phyloP scores from a whole-genome alignment of 805 yeast genomes.

The Cyberlindnera maritima region DNA sequence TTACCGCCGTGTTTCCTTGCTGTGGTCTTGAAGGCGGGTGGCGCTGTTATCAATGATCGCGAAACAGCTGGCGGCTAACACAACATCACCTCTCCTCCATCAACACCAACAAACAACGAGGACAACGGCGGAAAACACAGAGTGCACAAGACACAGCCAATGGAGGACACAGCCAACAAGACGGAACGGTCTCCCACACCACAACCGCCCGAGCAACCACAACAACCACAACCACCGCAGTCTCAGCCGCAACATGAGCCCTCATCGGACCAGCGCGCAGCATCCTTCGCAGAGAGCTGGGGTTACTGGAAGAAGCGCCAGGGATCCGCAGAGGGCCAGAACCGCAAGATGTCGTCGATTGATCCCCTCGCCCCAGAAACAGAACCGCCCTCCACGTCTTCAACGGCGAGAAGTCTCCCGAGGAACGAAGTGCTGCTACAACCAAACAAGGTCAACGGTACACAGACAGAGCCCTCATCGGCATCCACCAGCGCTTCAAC shows the following conservation, averaged over 20 bases:
- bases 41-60: too few relatives aligned
- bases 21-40: not conserved
- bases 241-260: not conserved
- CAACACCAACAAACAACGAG: too few relatives aligned
- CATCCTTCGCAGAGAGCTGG: constrained; percentile 21
- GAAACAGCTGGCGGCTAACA: too few relatives aligned
- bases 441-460: not conserved
- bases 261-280: not conserved
- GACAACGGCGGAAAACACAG: not conserved
- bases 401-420: not conserved
- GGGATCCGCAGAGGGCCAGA: constrained; percentile 22
- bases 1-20: not conserved
- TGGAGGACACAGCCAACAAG: not conserved
- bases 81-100: too few relatives aligned
- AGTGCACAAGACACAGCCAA: not conserved
- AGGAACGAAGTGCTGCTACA: not conserved
- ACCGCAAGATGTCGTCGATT: constrained; percentile 16
- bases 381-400: not conserved
- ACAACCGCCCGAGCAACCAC: not conserved
- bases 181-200: not conserved
- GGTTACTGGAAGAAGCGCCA: constrained; percentile 24
- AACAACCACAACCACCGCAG: too few relatives aligned
- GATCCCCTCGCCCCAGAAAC: constrained; percentile 15
- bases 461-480: not conserved
- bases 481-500: not conserved